Evolutionary conservation across 2,329 filamentous ascomycete genomes (phyloP).

Genomic region (Penicillium sp.): DNA sequence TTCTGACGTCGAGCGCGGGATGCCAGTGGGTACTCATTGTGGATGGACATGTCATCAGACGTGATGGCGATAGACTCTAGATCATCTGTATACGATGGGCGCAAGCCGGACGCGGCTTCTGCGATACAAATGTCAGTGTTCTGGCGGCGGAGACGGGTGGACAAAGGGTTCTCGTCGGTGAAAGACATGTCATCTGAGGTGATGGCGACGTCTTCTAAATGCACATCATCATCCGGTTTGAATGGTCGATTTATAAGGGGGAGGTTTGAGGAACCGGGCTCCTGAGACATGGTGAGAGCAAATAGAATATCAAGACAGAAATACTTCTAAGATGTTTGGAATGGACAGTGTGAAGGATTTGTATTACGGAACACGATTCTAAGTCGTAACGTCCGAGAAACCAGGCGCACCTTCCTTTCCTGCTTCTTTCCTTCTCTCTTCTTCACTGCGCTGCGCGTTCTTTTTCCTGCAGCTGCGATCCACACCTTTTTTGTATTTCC

Average conservation of each 20-base stretch:
- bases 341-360: neutral
- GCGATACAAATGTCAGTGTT: neutral
- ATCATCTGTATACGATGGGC: neutral
- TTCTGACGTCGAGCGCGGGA: constrained; percentile 4
- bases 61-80: constrained; percentile 11
- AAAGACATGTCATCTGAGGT: neutral
- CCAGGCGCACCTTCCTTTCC: neutral
- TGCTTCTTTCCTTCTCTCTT: neutral
- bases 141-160: neutral
- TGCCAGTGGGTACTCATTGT: neutral
- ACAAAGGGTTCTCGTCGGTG: neutral
- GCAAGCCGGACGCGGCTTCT: neutral
- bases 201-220: neutral
- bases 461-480: neutral
- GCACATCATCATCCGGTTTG: neutral
- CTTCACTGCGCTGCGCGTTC: neutral
- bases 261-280: neutral
- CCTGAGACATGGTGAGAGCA: neutral
- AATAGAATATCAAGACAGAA: neutral
- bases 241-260: neutral
- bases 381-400: neutral
- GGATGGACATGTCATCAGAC: constrained; percentile 8
- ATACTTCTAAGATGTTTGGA: neutral
- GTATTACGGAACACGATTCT: neutral
- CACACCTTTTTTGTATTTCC: constrained; percentile 10